These are phyloP conservation scores for Asterella californica DNA, from an alignment of 225 moss, liverwort and hornwort genomes.

Conservation along the genomic window DNA sequence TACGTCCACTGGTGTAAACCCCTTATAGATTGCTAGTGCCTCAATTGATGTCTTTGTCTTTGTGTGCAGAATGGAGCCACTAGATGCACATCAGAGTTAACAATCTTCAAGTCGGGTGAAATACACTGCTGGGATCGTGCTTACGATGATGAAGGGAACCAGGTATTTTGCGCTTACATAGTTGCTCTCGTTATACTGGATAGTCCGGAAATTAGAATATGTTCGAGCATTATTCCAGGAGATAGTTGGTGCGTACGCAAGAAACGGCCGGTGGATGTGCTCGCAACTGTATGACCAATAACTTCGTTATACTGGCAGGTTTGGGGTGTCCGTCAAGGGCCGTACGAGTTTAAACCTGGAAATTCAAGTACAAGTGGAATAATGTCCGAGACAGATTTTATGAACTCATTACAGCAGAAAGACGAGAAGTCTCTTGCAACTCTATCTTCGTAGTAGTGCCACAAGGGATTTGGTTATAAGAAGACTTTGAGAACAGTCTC, in stretches of 20 bases:
- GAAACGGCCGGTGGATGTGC: too few species aligned
- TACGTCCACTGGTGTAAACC: not conserved
- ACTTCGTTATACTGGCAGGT: slow-evolving; percentile 39
- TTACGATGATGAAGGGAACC: slow-evolving; percentile 93
- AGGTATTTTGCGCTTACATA: slow-evolving; percentile 41
- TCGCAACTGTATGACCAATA: not conserved
- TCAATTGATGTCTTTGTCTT: not conserved
- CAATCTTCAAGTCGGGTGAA: slow-evolving; percentile 73
- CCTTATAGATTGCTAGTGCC: not conserved
- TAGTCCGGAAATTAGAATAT: not conserved
- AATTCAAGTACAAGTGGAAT: slow-evolving; percentile 47
- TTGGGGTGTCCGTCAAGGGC: slow-evolving; percentile 95
- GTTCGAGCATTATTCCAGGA: not conserved
- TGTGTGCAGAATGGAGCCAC: slow-evolving; percentile 76
- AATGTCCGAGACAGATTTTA: slow-evolving; percentile 37
- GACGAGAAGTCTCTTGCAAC: slow-evolving; percentile 43
- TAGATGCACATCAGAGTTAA: slow-evolving; percentile 83
- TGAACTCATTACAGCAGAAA: slow-evolving; percentile 36
- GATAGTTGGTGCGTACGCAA: not conserved
- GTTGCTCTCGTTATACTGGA: not conserved
- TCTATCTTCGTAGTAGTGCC: slow-evolving; percentile 14
- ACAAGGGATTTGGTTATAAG: not conserved
- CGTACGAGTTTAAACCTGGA: slow-evolving; percentile 81
- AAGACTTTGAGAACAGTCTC: not conserved
- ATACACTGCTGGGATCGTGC: slow-evolving; percentile 97